Conservation (phyloP, 176 grass and related monocot genomes). For the Triticum monococcum region DNA sequence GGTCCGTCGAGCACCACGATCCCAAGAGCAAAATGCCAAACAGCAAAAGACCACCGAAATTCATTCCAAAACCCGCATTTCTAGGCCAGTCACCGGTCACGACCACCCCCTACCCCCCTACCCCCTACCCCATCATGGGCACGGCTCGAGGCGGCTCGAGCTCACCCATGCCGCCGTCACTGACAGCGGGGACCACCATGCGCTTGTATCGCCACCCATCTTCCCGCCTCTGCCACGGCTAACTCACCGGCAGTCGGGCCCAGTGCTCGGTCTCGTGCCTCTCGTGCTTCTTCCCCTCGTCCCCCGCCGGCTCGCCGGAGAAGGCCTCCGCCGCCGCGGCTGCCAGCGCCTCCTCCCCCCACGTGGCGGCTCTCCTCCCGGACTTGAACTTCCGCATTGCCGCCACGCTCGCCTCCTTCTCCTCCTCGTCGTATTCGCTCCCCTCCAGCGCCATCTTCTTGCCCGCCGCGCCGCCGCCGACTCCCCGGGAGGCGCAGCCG, state of each 20-base stretch:
- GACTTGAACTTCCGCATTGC: constrained; percentile 66
- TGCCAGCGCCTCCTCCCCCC: constrained; percentile 51
- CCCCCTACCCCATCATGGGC: not conserved
- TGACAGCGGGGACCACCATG: constrained; percentile 19
- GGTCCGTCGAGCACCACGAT: not conserved
- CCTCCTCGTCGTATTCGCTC: not conserved
- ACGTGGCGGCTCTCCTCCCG: constrained; percentile 55
- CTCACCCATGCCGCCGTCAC: not conserved
- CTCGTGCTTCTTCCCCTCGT: not conserved
- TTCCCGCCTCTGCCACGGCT: constrained; percentile 38
- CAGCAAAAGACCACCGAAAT: constrained; percentile 30
- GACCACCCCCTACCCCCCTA: not conserved
- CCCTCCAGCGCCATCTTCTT: constrained; percentile 30
- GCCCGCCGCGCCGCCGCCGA: not conserved
- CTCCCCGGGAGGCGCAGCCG: constrained; percentile 8
- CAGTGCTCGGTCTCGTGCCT: constrained; percentile 34
- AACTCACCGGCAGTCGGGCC: constrained; percentile 43
- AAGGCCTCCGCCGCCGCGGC: not conserved
- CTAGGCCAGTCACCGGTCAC: constrained; percentile 30
- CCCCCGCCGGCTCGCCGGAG: not conserved
- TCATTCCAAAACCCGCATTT: constrained; percentile 33
- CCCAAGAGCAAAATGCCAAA: constrained; percentile 29
- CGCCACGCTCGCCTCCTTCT: constrained; percentile 19
- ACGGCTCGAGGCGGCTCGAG: not conserved
- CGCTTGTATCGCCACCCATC: not conserved